phyloP scores from a whole-genome alignment of 257 asterid species.

The Fraxinus pennsylvanica region DNA sequence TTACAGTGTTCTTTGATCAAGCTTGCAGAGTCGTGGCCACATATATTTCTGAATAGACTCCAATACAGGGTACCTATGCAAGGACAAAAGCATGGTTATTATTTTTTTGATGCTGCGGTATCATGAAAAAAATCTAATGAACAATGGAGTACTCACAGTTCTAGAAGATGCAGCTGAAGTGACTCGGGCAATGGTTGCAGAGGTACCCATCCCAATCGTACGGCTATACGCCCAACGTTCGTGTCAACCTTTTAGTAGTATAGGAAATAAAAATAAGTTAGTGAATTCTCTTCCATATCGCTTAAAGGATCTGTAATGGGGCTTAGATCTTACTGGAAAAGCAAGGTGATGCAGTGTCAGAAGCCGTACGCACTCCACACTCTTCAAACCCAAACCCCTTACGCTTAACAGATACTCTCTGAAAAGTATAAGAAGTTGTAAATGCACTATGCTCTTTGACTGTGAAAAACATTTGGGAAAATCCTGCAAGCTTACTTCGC shows the following conservation, averaged over 20 bases:
- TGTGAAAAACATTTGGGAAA: not conserved
- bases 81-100: constrained; percentile 30
- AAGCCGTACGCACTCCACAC: constrained; percentile 97
- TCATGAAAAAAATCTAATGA: constrained; percentile 22
- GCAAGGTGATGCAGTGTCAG: constrained; percentile 99
- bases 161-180: constrained; percentile 92
- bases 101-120: constrained; percentile 18
- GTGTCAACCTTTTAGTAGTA: constrained; percentile 74
- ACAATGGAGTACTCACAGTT: constrained; percentile 61
- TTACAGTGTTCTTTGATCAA: constrained; percentile 69
- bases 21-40: constrained; percentile 77
- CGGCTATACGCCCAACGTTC: constrained; percentile 98
- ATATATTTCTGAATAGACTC: constrained; percentile 72
- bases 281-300: constrained; percentile 26
- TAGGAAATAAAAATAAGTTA: constrained; percentile 28
- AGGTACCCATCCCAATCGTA: constrained; percentile 99
- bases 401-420: constrained; percentile 93
- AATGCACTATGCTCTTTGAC: not conserved
- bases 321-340: constrained; percentile 78
- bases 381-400: constrained; percentile 92
- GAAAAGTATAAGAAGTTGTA: constrained; percentile 34
- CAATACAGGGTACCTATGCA: constrained; percentile 62
- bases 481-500: constrained; percentile 66
- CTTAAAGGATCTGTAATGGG: constrained; percentile 18
- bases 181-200: constrained; percentile 98